Evolutionary conservation across 768 basidiomycete genomes (phyloP), one percentile per base, ranked within the genome.

Genomic region (Heimioporus sp.): DNA sequence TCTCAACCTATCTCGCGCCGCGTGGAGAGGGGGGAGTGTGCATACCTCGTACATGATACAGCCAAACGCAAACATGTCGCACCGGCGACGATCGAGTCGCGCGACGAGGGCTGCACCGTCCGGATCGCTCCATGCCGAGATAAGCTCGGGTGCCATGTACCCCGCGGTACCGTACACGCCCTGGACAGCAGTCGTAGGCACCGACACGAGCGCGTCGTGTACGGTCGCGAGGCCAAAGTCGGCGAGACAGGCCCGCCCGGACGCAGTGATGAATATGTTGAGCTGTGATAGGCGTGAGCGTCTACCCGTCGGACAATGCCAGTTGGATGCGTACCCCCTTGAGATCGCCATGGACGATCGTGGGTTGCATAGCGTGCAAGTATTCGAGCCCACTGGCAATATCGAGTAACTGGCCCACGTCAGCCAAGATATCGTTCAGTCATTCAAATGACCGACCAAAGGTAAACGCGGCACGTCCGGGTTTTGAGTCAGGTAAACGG

Each of bases 281-380:
- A 58, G 38, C 69, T 70, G 30, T n/a, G 13, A 3, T 5, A 37
- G n/a, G 3, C 0, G 13, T 62, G 12, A 62, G 36, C 10, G 4
- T 32, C 43, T 39, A 10, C 12, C 9, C 15, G 5, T 34, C 12
- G 3, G 7, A 40, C 24, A 9, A 44, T 2, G 19, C 15, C 24
- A n/a, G 21, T 16, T 28, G 24, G 38, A 35, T 10, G 53, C 73
- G 54, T 47, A 77, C 76, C 30, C 70, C 70, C 58, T 76, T 77
- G 19, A 77, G 52, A 48, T 77, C 76, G 10, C 76, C 76, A 17
- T 77, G 76, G 12, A 72, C 55, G 15, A 78, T 67, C 1, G 76
- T 74, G 21, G 73, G 73, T 31, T 65, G 49, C 53, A 68, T 63
- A 8, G 61, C 60, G 46, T 78, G 76, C 19, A 77, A 59, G 49